Evolutionary conservation across 2,329 filamentous ascomycete species (phyloP).

Genomic region (Aplosporella prunicola): DNA sequence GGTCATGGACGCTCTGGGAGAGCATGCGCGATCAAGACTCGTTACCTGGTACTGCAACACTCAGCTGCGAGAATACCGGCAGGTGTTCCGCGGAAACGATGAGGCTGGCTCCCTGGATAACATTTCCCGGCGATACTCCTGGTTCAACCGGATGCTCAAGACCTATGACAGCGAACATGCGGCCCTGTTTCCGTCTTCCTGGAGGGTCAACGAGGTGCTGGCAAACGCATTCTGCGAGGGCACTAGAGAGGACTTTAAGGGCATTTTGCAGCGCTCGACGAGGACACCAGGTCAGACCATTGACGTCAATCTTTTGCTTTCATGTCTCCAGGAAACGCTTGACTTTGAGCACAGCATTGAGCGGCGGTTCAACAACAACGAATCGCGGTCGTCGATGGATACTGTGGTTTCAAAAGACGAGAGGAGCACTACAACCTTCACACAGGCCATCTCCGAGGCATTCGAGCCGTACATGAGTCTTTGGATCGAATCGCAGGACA

Average conservation of each 20-base stretch:
- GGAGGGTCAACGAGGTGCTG: conserved; percentile 83
- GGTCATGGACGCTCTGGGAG: conserved; percentile 90
- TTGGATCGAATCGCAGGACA: conserved; percentile 96
- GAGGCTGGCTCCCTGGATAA: conserved; percentile 88
- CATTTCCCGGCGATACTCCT: conserved; percentile 86
- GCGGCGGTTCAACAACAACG: conserved; percentile 60
- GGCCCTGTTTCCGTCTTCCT: conserved; percentile 73
- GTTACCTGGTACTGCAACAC: conserved; percentile 98
- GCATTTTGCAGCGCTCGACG: conserved; percentile 81
- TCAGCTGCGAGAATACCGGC: conserved; percentile 86
- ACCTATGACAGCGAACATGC: conserved; percentile 91
- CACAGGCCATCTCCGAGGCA: conserved; percentile 85
- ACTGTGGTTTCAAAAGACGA: conserved; percentile 75
- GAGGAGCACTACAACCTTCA: conserved; percentile 66
- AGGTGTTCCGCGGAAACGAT: conserved; percentile 92
- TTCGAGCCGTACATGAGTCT: conserved; percentile 95
- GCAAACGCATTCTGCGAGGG: conserved; percentile 92
- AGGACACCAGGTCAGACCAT: conserved; percentile 59
- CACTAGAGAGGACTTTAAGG: conserved; percentile 90
- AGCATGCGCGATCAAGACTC: conserved; percentile 69
- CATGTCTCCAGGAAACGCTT: conserved; percentile 87
- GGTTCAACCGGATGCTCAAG: conserved; percentile 94
- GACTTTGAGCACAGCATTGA: conserved; percentile 94
- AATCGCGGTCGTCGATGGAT: conserved; percentile 74
- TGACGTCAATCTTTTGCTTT: conserved; percentile 81